Evolutionary conservation across 371 early-diverging fungal species (phyloP), one percentile per base, ranked within the genome.

Genomic region (Quaeritorhiza haematococci): DNA sequence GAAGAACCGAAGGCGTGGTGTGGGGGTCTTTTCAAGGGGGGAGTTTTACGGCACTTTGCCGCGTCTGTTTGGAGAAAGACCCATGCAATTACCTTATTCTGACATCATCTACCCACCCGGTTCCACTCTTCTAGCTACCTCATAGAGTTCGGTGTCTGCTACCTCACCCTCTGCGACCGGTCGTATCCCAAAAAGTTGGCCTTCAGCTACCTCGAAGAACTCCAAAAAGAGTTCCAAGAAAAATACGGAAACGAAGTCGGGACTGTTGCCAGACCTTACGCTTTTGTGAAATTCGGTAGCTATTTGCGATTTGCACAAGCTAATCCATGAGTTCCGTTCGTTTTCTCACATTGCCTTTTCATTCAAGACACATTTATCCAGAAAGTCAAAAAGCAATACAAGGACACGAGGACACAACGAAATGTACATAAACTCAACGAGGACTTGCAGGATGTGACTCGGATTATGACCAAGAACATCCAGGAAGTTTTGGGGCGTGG

Each of bases 391-490:
- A 85, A 87, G 59, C 84, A 93, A 56, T 97, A 93, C 74, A 90
- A 94, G 74, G 95, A 97, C 69, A 85, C 91, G 54, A 82, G 94
- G 58, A 88, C 94, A n/a, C 91, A 91, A 68, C 81, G 85, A 55
- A 94, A 96, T 64, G 63, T 97, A 72, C 75, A 89, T 57, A 92
- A 91, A 68, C 73, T 97, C 33, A 93, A 96, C 67, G 95, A 96
- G 60, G 96, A 97, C 69, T 71, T 97, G 60, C 87, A 89, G 54
- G 98, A 96, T 69, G 97, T 97, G 5, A 89, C 91, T 28, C 84
- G 92, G 61, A 96, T 97, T 55, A 95, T 97, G 96, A 97, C 93
- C 15, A 93, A 89, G 67, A 97, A 96, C 72, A 94, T 97, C 85
- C 89, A 93, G 58, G 96, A 96, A 69, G 75, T 96, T 35, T 79